A percentile compares a stretch with the other conserved stretches of the same genome.
These are phyloP conservation scores for Trichosporon faecale DNA, from an alignment of 1,284 basidiomycete species.

Conservation along the genomic window DNA sequence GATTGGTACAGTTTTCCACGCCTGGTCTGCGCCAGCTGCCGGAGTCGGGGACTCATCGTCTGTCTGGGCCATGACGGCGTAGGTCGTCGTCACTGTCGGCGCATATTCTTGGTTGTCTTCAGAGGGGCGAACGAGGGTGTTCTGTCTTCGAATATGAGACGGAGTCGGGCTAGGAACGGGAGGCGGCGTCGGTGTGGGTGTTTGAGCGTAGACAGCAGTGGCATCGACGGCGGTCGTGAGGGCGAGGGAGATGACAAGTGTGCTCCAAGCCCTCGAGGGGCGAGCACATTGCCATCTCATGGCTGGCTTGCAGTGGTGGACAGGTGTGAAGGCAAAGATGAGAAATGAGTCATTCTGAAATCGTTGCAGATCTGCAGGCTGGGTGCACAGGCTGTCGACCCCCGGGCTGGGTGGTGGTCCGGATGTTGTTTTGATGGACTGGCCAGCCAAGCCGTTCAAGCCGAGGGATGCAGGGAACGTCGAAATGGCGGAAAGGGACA, in stretches of 20 bases:
- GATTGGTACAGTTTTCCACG: slow-evolving; percentile 30
- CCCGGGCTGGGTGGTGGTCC: background rate
- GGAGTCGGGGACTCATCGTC: background rate
- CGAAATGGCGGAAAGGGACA: slow-evolving; percentile 9
- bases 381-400: background rate
- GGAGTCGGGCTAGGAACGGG: background rate
- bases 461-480: background rate
- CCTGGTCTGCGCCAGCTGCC: background rate
- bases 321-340: background rate
- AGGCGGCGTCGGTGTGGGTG: background rate
- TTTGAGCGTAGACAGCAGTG: background rate
- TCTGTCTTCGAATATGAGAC: background rate
- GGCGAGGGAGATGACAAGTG: background rate
- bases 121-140: background rate
- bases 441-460: background rate
- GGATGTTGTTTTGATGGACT: slow-evolving; percentile 4
- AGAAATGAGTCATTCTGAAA: background rate
- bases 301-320: background rate
- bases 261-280: background rate
- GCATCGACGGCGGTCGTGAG: background rate
- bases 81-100: background rate
- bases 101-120: background rate
- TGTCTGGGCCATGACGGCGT: background rate
- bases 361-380: background rate
- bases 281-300: background rate